phyloP scores from a whole-genome alignment of 257 asterid genomes.

The Salvia miltiorrhiza region DNA sequence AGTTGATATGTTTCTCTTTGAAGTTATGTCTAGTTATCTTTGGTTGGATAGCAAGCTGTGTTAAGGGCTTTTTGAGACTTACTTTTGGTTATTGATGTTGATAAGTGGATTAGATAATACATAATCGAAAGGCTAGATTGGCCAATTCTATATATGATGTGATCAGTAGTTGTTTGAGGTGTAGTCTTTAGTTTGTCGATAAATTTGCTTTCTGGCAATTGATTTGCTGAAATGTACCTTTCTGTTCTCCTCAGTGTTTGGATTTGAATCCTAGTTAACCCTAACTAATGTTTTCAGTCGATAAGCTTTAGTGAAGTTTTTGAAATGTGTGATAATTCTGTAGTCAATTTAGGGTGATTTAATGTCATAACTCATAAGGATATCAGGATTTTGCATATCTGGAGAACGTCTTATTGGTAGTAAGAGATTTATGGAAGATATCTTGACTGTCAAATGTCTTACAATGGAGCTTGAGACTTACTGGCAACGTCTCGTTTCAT shows the following conservation, averaged over 20 bases:
- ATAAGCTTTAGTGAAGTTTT: neutral
- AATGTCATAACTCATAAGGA: neutral
- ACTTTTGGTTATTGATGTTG: neutral
- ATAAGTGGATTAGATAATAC: neutral
- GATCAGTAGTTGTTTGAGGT: neutral
- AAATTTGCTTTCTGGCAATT: neutral
- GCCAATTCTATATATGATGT: neutral
- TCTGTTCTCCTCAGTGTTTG: neutral
- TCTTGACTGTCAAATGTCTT: neutral
- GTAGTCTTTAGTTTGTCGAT: constrained; percentile 5
- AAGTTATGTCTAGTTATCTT: neutral
- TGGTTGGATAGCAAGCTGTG: neutral
- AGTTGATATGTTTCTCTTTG: neutral
- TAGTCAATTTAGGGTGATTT: neutral
- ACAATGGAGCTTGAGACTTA: neutral
- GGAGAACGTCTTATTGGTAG: too few species aligned
- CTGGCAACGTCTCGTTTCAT: neutral
- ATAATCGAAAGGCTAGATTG: neutral
- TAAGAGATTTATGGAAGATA: neutral
- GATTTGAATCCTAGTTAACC: neutral
- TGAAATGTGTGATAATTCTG: neutral
- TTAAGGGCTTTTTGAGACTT: neutral
- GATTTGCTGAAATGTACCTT: neutral
- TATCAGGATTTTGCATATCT: neutral
- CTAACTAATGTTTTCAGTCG: neutral